These are phyloP conservation scores for Aspergillus cejpii DNA, from an alignment of 2,329 filamentous ascomycete species.

Conservation along the genomic window DNA sequence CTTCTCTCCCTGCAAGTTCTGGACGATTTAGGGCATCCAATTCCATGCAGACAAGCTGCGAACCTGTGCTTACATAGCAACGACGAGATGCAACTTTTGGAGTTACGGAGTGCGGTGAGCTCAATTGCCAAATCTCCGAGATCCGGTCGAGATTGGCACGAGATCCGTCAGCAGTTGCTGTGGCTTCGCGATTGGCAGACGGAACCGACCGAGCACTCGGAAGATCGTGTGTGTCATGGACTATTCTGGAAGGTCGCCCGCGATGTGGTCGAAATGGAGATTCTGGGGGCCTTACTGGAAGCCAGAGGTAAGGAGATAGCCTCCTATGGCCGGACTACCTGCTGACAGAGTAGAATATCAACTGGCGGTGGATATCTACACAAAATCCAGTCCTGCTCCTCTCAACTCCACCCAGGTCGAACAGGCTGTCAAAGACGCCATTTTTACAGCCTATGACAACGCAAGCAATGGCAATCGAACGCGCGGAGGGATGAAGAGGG, in stretches of 20 bases:
- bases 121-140: slow-evolving; percentile 40
- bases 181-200: slow-evolving; percentile 58
- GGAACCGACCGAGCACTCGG: slow-evolving; percentile 14
- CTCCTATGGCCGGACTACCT: background rate
- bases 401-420: slow-evolving; percentile 46
- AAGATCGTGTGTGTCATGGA: slow-evolving; percentile 34
- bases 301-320: slow-evolving; percentile 33
- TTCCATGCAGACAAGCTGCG: slow-evolving; percentile 34
- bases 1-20: slow-evolving; percentile 39
- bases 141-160: slow-evolving; percentile 45
- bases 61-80: slow-evolving; percentile 50
- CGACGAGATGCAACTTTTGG: slow-evolving; percentile 47
- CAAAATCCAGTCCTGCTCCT: slow-evolving; percentile 24
- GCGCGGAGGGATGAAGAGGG: slow-evolving; percentile 56
- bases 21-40: slow-evolving; percentile 33
- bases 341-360: slow-evolving; percentile 34
- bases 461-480: slow-evolving; percentile 60
- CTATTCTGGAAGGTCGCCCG: slow-evolving; percentile 46
- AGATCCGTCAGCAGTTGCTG: slow-evolving; percentile 46
- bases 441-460: slow-evolving; percentile 56
- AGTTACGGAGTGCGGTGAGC: slow-evolving; percentile 50
- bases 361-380: slow-evolving; percentile 39
- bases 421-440: slow-evolving; percentile 46
- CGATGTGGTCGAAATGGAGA: slow-evolving; percentile 49
- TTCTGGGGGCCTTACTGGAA: slow-evolving; percentile 51